Evolutionary conservation across 2,329 filamentous ascomycete genomes (phyloP).

Genomic region (Cryphonectria carpinicola): DNA sequence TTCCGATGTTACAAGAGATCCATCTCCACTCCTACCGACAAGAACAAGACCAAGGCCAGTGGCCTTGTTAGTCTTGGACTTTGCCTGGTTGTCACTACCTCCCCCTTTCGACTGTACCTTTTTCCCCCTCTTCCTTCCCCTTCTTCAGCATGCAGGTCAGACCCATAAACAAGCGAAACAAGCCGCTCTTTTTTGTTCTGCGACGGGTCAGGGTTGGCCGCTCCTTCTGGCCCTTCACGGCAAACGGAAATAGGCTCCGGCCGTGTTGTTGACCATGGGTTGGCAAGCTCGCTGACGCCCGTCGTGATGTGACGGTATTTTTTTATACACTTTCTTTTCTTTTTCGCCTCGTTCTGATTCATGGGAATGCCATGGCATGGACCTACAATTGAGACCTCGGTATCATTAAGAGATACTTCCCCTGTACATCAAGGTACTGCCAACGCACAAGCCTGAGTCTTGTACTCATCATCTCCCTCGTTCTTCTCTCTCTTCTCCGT

Average conservation of each 20-base stretch:
- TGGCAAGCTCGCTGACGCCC: slow-evolving; percentile 15
- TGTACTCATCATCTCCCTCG: slow-evolving; percentile 20
- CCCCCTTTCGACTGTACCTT: neutral
- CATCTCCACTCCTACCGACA: neutral
- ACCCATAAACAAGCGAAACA: slow-evolving; percentile 20
- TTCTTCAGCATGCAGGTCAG: neutral
- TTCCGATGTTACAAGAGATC: neutral
- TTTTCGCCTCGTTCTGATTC: neutral
- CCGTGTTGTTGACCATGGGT: slow-evolving; percentile 7
- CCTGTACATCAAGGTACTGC: slow-evolving; percentile 11
- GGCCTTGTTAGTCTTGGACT: neutral
- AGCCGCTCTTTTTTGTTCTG: slow-evolving; percentile 7
- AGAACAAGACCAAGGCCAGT: neutral
- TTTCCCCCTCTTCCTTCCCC: neutral
- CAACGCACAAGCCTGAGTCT: neutral
- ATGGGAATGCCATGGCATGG: slow-evolving; percentile 12
- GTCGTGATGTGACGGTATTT: neutral
- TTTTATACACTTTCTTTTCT: neutral
- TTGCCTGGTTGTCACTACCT: neutral
- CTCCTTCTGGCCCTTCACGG: slow-evolving; percentile 13
- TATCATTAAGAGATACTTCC: slow-evolving; percentile 10
- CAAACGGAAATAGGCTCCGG: slow-evolving; percentile 17
- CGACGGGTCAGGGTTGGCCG: slow-evolving; percentile 4
- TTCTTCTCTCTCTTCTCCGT: neutral
- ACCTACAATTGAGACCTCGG: slow-evolving; percentile 17